Evolutionary conservation across 345 rosid species (phyloP).

Genomic region (Diplotaxis tenuifolia): DNA sequence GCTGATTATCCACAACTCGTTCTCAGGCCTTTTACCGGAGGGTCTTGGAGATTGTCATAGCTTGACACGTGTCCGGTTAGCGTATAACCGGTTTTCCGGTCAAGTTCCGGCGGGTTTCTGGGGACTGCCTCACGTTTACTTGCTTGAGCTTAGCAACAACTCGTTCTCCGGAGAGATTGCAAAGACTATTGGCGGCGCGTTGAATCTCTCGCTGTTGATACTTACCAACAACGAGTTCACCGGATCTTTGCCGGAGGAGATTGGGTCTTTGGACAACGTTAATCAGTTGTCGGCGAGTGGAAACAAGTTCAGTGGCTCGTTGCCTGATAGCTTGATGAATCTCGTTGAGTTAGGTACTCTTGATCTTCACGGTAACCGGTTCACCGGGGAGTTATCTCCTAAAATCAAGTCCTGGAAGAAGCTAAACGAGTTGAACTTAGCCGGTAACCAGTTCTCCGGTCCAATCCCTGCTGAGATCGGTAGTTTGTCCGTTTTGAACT

Average conservation of each 20-base stretch:
- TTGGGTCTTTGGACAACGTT: slow-evolving; percentile 61
- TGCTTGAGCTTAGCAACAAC: slow-evolving; percentile 66
- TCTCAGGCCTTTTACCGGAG: slow-evolving; percentile 70
- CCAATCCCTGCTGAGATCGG: slow-evolving; percentile 68
- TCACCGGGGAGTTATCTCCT: slow-evolving; percentile 70
- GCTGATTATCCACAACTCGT: slow-evolving; percentile 57
- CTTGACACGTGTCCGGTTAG: slow-evolving; percentile 70
- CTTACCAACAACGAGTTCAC: slow-evolving; percentile 61
- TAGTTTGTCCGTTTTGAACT: slow-evolving; percentile 68
- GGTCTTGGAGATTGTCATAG: slow-evolving; percentile 57
- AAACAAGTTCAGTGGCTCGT: slow-evolving; percentile 58
- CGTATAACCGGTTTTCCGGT: slow-evolving; percentile 70
- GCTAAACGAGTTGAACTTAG: slow-evolving; percentile 80
- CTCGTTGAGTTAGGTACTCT: slow-evolving; percentile 60
- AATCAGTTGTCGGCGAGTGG: slow-evolving; percentile 55
- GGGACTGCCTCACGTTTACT: slow-evolving; percentile 82
- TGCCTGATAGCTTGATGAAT: slow-evolving; percentile 67
- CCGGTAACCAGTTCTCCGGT: slow-evolving; percentile 58
- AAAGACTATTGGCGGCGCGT: slow-evolving; percentile 58
- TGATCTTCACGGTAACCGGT: slow-evolving; percentile 66
- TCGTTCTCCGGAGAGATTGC: slow-evolving; percentile 66
- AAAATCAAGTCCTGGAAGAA: slow-evolving; percentile 67
- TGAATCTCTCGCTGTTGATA: slow-evolving; percentile 60
- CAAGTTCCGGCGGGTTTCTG: slow-evolving; percentile 70
- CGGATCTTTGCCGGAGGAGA: slow-evolving; percentile 71